Evolutionary conservation across 2,329 filamentous ascomycete species (phyloP), one percentile per base, ranked within the genome.

Genomic region (Scolecobasidium constrictum): DNA sequence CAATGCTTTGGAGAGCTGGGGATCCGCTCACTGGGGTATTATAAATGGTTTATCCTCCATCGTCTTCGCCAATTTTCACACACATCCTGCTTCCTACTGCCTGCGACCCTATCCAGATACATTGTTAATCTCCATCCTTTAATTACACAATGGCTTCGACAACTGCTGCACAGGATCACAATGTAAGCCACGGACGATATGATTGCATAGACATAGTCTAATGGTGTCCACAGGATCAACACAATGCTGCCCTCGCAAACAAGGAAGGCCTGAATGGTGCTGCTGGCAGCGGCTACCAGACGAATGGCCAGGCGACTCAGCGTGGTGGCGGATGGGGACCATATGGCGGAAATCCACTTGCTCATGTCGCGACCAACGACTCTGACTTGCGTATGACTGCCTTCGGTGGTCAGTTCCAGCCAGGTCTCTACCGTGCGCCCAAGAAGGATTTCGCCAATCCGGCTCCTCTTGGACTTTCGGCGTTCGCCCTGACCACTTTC

Each of bases 401-500:
- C 37, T 72, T 72, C 42, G 68, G 68, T 54, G 68, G 68, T 61
- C 66, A 68, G 50, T 68, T 71, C 52, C 68, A 72, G 50, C 68
- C 68, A 9, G 68, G 68, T 60, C 62, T 68, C 16, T 71, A 71
- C 61, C 51, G 51, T 17, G 43, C 57, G 16, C 59, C 59, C 17
- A 54, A 51, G 39, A 61, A 61, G 57, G 72, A 70, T 47, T 66
- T 75, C 53, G 75, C 67, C 55, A 78, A 78, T 56, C 75, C 75
- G 37, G 73, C 73, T 45, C 75, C 75, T 7, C 65, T 78, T 17
- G 75, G 75, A 44, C 66, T 78, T 37, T 70, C 74, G 40, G 75
- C 73, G 61, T 81, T 82, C 59, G 75, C 77, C n/a, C 55, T 78
- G 49, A 80, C 78, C 7, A 80, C 77, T 7, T 79, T 81, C 53